phyloP scores from a whole-genome alignment of 2,329 filamentous ascomycete genomes.

The Claviceps sorghi region DNA sequence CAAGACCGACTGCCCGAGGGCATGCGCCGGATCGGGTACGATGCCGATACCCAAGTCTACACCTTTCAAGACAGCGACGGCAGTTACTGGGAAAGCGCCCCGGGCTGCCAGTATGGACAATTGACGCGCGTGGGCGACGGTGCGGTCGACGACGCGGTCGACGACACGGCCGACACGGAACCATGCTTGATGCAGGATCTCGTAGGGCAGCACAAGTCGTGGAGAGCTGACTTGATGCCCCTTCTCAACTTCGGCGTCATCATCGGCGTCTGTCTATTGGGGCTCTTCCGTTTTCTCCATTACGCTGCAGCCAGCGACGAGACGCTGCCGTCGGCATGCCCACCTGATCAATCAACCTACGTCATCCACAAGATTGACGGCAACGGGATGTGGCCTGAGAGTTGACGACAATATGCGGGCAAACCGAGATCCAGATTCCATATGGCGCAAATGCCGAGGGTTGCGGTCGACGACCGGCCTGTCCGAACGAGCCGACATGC shows the following conservation, averaged over 20 bases:
- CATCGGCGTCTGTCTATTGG: slow-evolving; percentile 33
- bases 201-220: slow-evolving; percentile 22
- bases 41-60: slow-evolving; percentile 38
- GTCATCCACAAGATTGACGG: slow-evolving; percentile 32
- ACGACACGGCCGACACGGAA: slow-evolving; percentile 15
- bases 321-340: slow-evolving; percentile 9
- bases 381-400: slow-evolving; percentile 32
- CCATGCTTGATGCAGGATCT: slow-evolving; percentile 16
- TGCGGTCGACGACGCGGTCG: slow-evolving; percentile 10
- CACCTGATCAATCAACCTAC: slow-evolving; percentile 21
- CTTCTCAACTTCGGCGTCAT: slow-evolving; percentile 44
- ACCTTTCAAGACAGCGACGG: slow-evolving; percentile 36
- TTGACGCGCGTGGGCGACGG: slow-evolving; percentile 25
- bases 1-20: slow-evolving; percentile 38
- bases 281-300: slow-evolving; percentile 34
- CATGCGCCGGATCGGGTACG: slow-evolving; percentile 40
- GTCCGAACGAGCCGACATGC: slow-evolving; percentile 11
- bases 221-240: slow-evolving; percentile 38
- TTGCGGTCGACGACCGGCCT: slow-evolving; percentile 32
- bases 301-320: slow-evolving; percentile 11
- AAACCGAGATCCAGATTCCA: slow-evolving; percentile 33
- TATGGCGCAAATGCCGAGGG: slow-evolving; percentile 19
- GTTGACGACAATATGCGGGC: slow-evolving; percentile 30
- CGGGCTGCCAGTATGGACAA: slow-evolving; percentile 34
- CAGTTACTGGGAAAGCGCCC: slow-evolving; percentile 33